Conservation (phyloP, 2,329 filamentous ascomycete genomes). For the Alternaria gansuensis region DNA sequence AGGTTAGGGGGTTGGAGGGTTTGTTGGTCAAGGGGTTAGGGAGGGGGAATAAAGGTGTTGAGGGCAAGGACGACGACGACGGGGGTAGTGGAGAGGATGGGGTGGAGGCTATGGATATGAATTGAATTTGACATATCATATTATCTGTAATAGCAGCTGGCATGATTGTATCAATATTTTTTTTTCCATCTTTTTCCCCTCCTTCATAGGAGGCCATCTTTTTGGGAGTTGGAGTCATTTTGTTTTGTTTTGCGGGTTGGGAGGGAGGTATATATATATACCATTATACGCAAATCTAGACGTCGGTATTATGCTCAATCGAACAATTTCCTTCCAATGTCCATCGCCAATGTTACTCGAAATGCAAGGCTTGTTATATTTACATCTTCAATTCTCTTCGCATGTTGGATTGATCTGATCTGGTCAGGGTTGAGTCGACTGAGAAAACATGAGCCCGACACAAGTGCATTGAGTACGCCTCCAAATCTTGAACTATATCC, state of each 20-base stretch:
- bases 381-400: not conserved
- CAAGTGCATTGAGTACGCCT: not conserved
- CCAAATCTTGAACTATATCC: not conserved
- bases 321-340: not conserved
- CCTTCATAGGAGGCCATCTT: not conserved
- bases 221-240: not conserved
- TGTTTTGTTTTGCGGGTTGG: not conserved
- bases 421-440: not conserved
- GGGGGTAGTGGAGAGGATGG: constrained; percentile 15
- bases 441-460: not conserved
- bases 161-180: not conserved
- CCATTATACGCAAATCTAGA: not conserved
- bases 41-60: not conserved
- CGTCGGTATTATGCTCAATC: not conserved
- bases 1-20: constrained; percentile 45
- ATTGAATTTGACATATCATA: constrained; percentile 6
- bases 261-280: not conserved
- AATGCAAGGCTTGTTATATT: not conserved
- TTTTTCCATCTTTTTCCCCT: too few species aligned
- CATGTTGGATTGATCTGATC: not conserved
- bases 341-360: too few species aligned
- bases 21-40: constrained; percentile 30
- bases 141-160: not conserved
- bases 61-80: constrained; percentile 7
- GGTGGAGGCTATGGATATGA: constrained; percentile 41